Evolutionary conservation across 2,329 filamentous ascomycete genomes (phyloP).

Genomic region (Arthrobotrys iridis): DNA sequence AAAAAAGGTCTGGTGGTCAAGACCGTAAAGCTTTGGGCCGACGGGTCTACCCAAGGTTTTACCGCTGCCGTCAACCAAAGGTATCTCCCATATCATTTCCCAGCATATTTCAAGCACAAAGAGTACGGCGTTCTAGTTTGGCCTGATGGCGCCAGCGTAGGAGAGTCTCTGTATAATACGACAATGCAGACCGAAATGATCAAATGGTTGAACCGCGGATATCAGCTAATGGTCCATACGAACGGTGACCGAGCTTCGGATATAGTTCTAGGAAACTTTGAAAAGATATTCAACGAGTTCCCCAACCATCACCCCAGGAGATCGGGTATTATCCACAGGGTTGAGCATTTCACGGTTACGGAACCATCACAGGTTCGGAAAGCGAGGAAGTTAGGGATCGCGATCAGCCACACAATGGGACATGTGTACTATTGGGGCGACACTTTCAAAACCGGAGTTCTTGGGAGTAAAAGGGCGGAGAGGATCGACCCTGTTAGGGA

Average conservation of each 20-base stretch:
- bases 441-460: constrained; percentile 18
- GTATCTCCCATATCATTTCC: constrained; percentile 25
- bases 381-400: constrained; percentile 22
- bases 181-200: constrained; percentile 34
- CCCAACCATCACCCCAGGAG: constrained; percentile 1
- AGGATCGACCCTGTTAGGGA: constrained; percentile 44
- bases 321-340: constrained; percentile 24
- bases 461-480: constrained; percentile 21
- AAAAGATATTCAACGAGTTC: constrained; percentile 17
- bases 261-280: constrained; percentile 39
- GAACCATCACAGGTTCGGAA: constrained; percentile 1
- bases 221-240: constrained; percentile 48
- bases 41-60: constrained; percentile 46
- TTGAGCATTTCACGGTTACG: constrained; percentile 49
- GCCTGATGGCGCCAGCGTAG: constrained; percentile 1
- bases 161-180: constrained; percentile 8
- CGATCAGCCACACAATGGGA: constrained; percentile 40
- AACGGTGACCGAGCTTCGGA: constrained; percentile 44
- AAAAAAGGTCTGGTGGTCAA: constrained; percentile 14
- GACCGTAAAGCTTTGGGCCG: constrained; percentile 38
- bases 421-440: constrained; percentile 48
- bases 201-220: constrained; percentile 34
- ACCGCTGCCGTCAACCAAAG: constrained; percentile 35
- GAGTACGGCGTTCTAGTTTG: constrained; percentile 34
- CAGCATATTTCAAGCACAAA: constrained; percentile 19